A percentile compares a stretch with the other conserved stretches of the same genome.
phyloP scores from a whole-genome alignment of 2,329 filamentous ascomycete species.

The Colletotrichum sp. region DNA sequence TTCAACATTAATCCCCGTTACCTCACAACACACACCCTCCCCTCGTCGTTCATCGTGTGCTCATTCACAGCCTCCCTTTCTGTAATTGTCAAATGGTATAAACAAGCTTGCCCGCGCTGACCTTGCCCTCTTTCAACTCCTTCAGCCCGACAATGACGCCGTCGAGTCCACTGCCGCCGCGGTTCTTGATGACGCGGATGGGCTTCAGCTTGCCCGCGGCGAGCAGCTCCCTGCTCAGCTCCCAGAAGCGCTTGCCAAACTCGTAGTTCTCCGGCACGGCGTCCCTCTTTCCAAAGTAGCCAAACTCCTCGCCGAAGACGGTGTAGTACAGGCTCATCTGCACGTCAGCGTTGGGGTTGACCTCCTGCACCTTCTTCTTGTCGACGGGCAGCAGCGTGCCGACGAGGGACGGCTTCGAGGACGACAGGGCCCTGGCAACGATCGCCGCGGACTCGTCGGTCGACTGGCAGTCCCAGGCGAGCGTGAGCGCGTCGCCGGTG shows the following conservation, averaged over 20 bases:
- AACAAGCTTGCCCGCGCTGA: slow-evolving; percentile 48
- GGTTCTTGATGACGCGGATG: slow-evolving; percentile 31
- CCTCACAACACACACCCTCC: neutral
- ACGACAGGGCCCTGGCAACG: slow-evolving; percentile 25
- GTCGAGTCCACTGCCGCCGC: slow-evolving; percentile 33
- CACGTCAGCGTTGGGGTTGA: slow-evolving; percentile 41
- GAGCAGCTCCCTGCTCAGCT: slow-evolving; percentile 35
- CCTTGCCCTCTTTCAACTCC: slow-evolving; percentile 33
- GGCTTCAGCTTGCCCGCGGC: slow-evolving; percentile 38
- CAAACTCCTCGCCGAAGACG: slow-evolving; percentile 36
- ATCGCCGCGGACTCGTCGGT: slow-evolving; percentile 14
- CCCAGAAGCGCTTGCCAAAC: slow-evolving; percentile 38
- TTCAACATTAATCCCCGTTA: neutral
- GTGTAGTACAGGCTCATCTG: slow-evolving; percentile 40
- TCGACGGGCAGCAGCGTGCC: slow-evolving; percentile 42
- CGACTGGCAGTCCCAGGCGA: slow-evolving; percentile 30
- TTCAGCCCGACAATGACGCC: slow-evolving; percentile 36
- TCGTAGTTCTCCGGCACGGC: slow-evolving; percentile 30
- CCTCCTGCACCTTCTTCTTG: slow-evolving; percentile 42
- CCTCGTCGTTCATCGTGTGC: neutral
- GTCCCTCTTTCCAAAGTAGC: slow-evolving; percentile 19
- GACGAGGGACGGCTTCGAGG: slow-evolving; percentile 33
- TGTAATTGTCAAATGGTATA: slow-evolving; percentile 31
- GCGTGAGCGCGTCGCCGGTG: slow-evolving; percentile 25
- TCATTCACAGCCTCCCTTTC: neutral